Evolutionary conservation across 2,329 filamentous ascomycete species (phyloP).

Genomic region (Orbilia javanica): DNA sequence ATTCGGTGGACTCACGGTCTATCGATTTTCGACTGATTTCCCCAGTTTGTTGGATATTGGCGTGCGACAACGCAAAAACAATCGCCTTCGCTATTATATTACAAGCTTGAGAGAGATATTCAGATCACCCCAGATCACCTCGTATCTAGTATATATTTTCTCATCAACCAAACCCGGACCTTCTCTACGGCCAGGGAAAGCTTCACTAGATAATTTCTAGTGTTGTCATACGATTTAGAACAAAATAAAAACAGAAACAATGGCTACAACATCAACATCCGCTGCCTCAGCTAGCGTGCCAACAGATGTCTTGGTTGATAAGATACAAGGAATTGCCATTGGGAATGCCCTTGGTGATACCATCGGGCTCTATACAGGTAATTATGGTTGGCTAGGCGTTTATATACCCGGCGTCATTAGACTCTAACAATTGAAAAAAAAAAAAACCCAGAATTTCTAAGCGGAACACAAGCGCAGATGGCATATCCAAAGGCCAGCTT

Average conservation of each 20-base stretch:
- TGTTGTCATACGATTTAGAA: background rate
- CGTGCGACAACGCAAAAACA: constrained; percentile 1
- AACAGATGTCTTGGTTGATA: constrained; percentile 63
- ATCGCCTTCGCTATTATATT: background rate
- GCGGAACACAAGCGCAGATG: constrained; percentile 63
- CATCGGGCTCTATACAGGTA: constrained; percentile 70
- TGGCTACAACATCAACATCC: constrained; percentile 51
- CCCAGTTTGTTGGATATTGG: constrained; percentile 16
- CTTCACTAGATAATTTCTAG: too few relatives aligned
- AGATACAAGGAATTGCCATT: constrained; percentile 68
- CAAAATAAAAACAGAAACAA: too few relatives aligned
- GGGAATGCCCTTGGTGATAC: constrained; percentile 71
- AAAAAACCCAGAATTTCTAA: constrained; percentile 69
- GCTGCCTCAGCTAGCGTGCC: constrained; percentile 63
- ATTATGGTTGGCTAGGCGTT: background rate
- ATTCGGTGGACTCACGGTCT: background rate
- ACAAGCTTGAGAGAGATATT: too few relatives aligned
- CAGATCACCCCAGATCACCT: background rate
- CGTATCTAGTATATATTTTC: background rate
- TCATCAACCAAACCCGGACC: too few relatives aligned
- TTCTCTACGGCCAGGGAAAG: too few relatives aligned
- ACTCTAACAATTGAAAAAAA: constrained; percentile 9
- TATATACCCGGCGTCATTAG: background rate
- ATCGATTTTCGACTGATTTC: background rate
- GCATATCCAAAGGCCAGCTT: constrained; percentile 66